Percentiles rank a stretch among this genome's conserved stretches.
Evolutionary conservation across 2,329 filamentous ascomycete species (phyloP).

Genomic region (Achaetomium macrosporum): DNA sequence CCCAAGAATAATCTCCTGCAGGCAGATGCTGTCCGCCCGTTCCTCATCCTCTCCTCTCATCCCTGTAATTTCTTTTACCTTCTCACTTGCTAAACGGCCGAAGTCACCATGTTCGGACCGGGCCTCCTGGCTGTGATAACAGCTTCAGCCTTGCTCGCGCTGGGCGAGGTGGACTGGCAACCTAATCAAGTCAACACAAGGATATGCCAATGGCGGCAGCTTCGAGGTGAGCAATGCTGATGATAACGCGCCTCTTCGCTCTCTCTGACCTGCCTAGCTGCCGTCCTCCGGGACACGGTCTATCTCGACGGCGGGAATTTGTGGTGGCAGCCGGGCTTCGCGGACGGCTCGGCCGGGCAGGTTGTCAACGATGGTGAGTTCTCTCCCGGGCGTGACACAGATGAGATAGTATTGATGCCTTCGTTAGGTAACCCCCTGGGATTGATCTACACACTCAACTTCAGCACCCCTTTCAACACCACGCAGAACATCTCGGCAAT

Average conservation of each 20-base stretch:
- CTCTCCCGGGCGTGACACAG: no score
- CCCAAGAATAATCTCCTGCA: not conserved
- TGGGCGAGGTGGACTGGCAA: conserved; percentile 45
- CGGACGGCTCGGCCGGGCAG: conserved; percentile 35
- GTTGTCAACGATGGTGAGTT: conserved; percentile 39
- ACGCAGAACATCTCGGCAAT: conserved; percentile 48
- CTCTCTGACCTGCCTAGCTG: conserved; percentile 36
- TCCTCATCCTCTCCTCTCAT: not conserved
- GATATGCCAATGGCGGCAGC: conserved; percentile 53
- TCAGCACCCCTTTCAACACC: conserved; percentile 50
- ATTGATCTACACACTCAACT: conserved; percentile 51
- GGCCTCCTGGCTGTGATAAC: conserved; percentile 28
- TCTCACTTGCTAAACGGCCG: not conserved
- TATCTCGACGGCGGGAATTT: conserved; percentile 60
- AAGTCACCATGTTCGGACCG: conserved; percentile 28
- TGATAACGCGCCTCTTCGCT: not conserved
- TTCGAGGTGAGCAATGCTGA: conserved; percentile 33
- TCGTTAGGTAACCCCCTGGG: conserved; percentile 47
- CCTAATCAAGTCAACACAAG: conserved; percentile 48
- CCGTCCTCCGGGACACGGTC: conserved; percentile 54
- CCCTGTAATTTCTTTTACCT: conserved; percentile 1
- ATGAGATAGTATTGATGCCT: not conserved
- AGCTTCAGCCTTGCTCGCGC: conserved; percentile 26
- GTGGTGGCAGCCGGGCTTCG: conserved; percentile 46
- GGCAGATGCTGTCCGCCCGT: conserved; percentile 1